Conservation (phyloP, 2,329 filamentous ascomycete species). For the Alternaria solani region DNA sequence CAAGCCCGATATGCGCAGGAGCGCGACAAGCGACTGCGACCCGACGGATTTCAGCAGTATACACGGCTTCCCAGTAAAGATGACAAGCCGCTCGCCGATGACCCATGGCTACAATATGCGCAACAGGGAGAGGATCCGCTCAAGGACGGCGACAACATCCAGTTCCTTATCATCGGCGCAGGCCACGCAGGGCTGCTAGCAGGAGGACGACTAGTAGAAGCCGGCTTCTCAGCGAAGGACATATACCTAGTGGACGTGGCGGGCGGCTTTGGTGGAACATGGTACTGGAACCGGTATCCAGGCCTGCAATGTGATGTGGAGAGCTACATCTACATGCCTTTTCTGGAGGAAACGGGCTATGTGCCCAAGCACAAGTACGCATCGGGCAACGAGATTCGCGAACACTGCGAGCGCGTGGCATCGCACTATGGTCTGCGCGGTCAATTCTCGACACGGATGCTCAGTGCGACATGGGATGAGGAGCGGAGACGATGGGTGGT, state of each 20-base stretch:
- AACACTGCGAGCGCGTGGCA: conserved; percentile 48
- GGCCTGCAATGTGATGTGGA: conserved; percentile 66
- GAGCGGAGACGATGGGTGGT: conserved; percentile 14
- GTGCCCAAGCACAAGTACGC: conserved; percentile 61
- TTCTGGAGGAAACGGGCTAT: conserved; percentile 67
- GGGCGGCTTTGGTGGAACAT: conserved; percentile 58
- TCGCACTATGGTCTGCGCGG: conserved; percentile 52
- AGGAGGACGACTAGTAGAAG: conserved; percentile 45
- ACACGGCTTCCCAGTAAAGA: conserved; percentile 2
- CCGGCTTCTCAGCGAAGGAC: conserved; percentile 45
- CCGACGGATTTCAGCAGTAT: conserved; percentile 10
- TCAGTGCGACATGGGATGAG: conserved; percentile 30
- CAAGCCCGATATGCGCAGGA: conserved; percentile 7
- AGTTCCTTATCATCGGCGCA: conserved; percentile 12
- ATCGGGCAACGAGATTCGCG: conserved; percentile 56
- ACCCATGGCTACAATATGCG: conserved; percentile 4
- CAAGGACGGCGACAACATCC: conserved; percentile 9
- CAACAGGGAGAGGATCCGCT: conserved; percentile 3
- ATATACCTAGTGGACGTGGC: conserved; percentile 55
- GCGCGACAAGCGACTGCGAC: conserved; percentile 10
- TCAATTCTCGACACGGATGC: conserved; percentile 30
- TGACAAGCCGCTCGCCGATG: conserved; percentile 3
- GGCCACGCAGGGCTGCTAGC: conserved; percentile 5
- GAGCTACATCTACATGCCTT: conserved; percentile 66
- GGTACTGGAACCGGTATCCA: conserved; percentile 60